Percentiles rank a stretch among this genome's conserved stretches.
Conservation (phyloP, 495 filamentous ascomycete species). For the Delitschia confertaspora region DNA sequence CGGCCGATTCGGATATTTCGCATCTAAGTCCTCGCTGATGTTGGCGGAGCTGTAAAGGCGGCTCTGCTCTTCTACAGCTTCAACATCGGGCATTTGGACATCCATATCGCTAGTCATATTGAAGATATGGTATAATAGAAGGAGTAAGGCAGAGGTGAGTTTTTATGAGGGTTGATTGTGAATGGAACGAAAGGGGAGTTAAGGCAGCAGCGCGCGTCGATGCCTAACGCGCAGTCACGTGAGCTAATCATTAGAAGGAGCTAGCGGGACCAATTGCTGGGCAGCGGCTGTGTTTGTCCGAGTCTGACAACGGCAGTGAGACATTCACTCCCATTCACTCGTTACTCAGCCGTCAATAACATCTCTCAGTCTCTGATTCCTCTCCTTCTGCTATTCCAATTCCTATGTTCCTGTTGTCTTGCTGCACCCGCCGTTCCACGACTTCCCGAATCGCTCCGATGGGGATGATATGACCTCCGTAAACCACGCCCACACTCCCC, state of each 20-base stretch:
- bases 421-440: neutral
- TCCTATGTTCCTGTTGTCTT: neutral
- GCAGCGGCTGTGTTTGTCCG: too few species aligned
- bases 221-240: slow-evolving; percentile 17
- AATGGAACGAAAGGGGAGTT: neutral
- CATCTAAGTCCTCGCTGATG: slow-evolving; percentile 55
- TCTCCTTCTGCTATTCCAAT: neutral
- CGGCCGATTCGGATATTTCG: slow-evolving; percentile 77
- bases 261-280: too few species aligned
- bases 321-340: neutral
- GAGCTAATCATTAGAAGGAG: neutral
- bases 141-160: neutral
- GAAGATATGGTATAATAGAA: neutral
- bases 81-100: slow-evolving; percentile 34
- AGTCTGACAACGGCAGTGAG: too few species aligned
- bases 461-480: slow-evolving; percentile 23
- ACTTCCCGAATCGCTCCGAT: slow-evolving; percentile 17
- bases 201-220: slow-evolving; percentile 9
- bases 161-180: neutral
- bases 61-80: slow-evolving; percentile 33
- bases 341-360: neutral
- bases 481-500: slow-evolving; percentile 12
- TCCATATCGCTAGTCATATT: slow-evolving; percentile 28
- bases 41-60: slow-evolving; percentile 39
- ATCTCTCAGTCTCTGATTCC: neutral